Percentiles rank a stretch among this genome's conserved stretches.
Conservation (phyloP, 176 grass and related monocot species). For the Aegilops tauschii region DNA sequence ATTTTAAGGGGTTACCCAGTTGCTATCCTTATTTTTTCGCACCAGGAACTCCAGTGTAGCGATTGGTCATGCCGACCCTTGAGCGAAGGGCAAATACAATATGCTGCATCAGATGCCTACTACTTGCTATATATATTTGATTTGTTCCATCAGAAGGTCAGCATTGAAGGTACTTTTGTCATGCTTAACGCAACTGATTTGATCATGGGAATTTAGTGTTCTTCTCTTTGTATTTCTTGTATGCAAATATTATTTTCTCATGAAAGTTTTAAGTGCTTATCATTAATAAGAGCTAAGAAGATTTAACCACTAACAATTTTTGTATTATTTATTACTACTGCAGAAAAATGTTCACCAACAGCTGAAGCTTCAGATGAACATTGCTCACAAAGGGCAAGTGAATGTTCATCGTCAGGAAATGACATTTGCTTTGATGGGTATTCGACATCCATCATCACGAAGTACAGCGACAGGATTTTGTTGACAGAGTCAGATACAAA, state of each 20-base stretch:
- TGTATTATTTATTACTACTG: conserved; percentile 12
- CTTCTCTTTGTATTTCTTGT: neutral
- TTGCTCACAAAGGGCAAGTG: conserved; percentile 6
- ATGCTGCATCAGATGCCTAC: conserved; percentile 97
- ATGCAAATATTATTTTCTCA: neutral
- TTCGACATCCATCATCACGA: conserved; percentile 37
- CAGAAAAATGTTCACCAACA: conserved; percentile 25
- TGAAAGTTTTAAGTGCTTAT: neutral
- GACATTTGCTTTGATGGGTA: conserved; percentile 16
- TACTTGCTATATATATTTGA: conserved; percentile 90
- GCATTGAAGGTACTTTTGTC: conserved; percentile 50
- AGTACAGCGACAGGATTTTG: conserved; percentile 58
- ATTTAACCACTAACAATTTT: neutral
- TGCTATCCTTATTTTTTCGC: neutral
- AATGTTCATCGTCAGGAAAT: conserved; percentile 31
- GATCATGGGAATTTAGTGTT: neutral
- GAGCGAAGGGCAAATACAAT: conserved; percentile 80
- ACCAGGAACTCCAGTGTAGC: conserved; percentile 95
- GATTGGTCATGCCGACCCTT: conserved; percentile 91
- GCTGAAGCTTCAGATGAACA: conserved; percentile 9
- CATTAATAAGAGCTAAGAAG: neutral
- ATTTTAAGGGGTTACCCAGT: conserved; percentile 1
- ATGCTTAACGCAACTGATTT: neutral
- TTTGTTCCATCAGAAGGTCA: conserved; percentile 54
- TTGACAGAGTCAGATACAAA: conserved; percentile 71